Base-by-base conservation (phyloP, 140 eudicot species). In the Senecio squalidus region DNA sequence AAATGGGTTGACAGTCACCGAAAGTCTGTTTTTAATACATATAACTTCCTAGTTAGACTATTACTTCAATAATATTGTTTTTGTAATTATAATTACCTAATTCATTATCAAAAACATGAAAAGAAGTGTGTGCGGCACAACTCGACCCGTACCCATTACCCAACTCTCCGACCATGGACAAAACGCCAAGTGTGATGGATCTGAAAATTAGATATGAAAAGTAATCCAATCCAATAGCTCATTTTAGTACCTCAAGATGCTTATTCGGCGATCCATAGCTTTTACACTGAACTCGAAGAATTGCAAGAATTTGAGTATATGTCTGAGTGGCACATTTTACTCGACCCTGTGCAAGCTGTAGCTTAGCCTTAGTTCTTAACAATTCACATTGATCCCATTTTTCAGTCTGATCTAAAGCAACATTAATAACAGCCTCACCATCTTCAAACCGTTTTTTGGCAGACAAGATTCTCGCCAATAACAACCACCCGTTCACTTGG, bases 351-450 rank as follows among this genome's bases (percentile, higher is more conserved):
- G 87, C 98, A 68, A 87, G 50, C 68, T 84, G 96, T 36, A 92
- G 69, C 70, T 80, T 92, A 9, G 96, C 98, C 70, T 92, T 92
- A 15, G 81, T 73, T 62, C 93, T 74, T 46, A 92, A 31, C 58
- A 87, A 56, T 60, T 73, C 89, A 69, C 89, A 86, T 43, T 78
- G 95, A 66, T 84, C 89, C 96, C 96, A 92, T 38, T 75, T 70
- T 60, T 74, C 96, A 6, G 86, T 79, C 82, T 92, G 93, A 46
- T 87, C 95, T 14, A 92, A 64, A 75, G 93, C 98, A 9, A 69
- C 95, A 77, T 87, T 67, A 16, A 87, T 58, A 18, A 87, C 54
- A 36, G 52, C 72, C 76, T 79, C 87, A 13, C 81, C 79, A 44
- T 86, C 94, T 24, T 18, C 26, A 62, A 79, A 82, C 67, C 72